A percentile compares a stretch with the other conserved stretches of the same genome.
These are phyloP conservation scores for Trametes cubensis DNA, from an alignment of 768 basidiomycete species.

Conservation along the genomic window DNA sequence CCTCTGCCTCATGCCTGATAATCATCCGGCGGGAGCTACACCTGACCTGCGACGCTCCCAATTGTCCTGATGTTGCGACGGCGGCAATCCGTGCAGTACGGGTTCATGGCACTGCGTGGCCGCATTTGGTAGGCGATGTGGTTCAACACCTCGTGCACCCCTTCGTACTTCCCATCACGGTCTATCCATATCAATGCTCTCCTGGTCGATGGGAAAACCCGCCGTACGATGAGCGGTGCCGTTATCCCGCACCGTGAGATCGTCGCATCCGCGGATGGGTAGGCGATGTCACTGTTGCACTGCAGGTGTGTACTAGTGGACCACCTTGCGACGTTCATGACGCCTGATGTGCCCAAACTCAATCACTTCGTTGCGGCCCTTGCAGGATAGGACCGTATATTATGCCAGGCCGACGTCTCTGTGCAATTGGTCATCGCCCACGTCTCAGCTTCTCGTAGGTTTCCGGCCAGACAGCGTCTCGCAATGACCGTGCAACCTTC, in stretches of 20 bases:
- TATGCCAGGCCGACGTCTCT: too few species aligned
- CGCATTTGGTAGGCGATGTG: conserved; percentile 8
- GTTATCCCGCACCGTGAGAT: neutral
- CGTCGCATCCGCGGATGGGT: neutral
- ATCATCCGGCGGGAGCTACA: neutral
- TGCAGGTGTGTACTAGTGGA: neutral
- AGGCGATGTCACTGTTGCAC: neutral
- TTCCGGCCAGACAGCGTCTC: neutral
- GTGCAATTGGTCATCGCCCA: too few species aligned
- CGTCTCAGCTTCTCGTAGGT: neutral
- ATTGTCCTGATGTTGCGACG: neutral
- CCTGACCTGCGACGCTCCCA: neutral
- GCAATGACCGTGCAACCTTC: neutral
- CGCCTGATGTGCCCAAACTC: conserved; percentile 1
- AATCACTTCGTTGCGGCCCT: neutral
- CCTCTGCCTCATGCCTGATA: neutral
- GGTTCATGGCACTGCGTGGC: neutral
- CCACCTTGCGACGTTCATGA: neutral
- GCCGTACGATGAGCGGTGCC: neutral
- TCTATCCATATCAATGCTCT: neutral
- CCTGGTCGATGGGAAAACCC: neutral
- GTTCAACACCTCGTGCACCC: conserved; percentile 7
- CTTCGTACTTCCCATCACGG: neutral
- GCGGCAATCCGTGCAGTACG: neutral
- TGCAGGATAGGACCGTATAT: neutral